phyloP scores from a whole-genome alignment of 345 rosid species.

The Hibiscus mutabilis region DNA sequence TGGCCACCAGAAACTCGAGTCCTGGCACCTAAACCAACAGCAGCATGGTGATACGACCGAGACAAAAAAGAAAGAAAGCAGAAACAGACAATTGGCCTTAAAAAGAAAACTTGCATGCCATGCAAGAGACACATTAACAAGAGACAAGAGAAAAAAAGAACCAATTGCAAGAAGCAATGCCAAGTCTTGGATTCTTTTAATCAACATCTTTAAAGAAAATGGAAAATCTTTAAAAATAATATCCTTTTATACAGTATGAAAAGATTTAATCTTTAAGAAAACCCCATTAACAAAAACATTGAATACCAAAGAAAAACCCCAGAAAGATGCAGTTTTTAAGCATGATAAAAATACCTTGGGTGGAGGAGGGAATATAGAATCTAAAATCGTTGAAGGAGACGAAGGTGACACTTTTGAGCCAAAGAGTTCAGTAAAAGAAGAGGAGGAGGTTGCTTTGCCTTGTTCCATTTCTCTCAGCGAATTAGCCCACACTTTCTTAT shows the following conservation, averaged over 20 bases:
- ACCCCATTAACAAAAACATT: not conserved
- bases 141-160: no score
- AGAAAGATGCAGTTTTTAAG: not conserved
- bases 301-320: not conserved
- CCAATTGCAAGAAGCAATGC: not conserved
- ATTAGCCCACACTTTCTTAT: not conserved
- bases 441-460: slow-evolving; percentile 33
- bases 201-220: not conserved
- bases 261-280: not conserved
- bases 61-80: not conserved
- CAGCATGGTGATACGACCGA: not conserved
- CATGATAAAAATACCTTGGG: slow-evolving; percentile 32
- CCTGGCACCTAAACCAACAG: slow-evolving; percentile 42
- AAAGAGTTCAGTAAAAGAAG: slow-evolving; percentile 53
- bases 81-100: slow-evolving; percentile 2
- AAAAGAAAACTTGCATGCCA: slow-evolving; percentile 5
- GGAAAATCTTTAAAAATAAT: not conserved
- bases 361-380: slow-evolving; percentile 55
- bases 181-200: not conserved
- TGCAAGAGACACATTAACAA: not conserved
- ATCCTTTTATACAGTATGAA: not conserved
- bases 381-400: slow-evolving; percentile 48
- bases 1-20: slow-evolving; percentile 20
- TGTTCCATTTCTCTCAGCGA: slow-evolving; percentile 45
- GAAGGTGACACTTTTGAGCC: slow-evolving; percentile 55